Conservation (phyloP, 2,329 filamentous ascomycete genomes). For the Aspergillus neotritici region DNA sequence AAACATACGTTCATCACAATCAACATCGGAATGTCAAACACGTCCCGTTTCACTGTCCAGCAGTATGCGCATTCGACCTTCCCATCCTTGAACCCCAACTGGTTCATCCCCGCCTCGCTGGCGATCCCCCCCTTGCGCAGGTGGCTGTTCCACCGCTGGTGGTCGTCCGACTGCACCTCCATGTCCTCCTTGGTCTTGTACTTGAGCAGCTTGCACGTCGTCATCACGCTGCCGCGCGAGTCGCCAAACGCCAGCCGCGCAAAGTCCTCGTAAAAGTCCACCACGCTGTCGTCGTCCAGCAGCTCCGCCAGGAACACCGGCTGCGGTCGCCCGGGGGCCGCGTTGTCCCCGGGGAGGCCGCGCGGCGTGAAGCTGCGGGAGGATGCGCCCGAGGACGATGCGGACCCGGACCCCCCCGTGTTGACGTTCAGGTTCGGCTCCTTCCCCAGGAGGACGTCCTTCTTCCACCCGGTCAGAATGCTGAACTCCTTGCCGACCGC, state of each 20-base stretch:
- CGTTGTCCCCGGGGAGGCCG: conserved; percentile 30
- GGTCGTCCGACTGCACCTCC: conserved; percentile 42
- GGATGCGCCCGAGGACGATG: conserved; percentile 32
- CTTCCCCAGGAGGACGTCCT: conserved; percentile 80
- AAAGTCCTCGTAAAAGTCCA: conserved; percentile 95
- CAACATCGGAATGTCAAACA: conserved; percentile 97
- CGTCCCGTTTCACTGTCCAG: conserved; percentile 94
- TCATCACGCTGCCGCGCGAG: conserved; percentile 75
- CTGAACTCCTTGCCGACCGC: conserved; percentile 95
- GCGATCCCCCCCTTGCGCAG: conserved; percentile 43
- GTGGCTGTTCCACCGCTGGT: conserved; percentile 41
- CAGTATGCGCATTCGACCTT: conserved; percentile 93
- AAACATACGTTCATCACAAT: conserved; percentile 92
- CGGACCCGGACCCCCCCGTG: conserved; percentile 49
- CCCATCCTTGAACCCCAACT: conserved; percentile 73
- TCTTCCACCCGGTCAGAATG: conserved; percentile 91
- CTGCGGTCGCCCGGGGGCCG: conserved; percentile 52
- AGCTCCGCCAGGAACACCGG: conserved; percentile 89
- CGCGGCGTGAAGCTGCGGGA: conserved; percentile 47
- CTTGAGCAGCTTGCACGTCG: conserved; percentile 79
- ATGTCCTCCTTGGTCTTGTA: conserved; percentile 69
- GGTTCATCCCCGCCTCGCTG: conserved; percentile 64
- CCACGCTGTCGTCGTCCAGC: conserved; percentile 85
- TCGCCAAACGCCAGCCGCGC: conserved; percentile 88
- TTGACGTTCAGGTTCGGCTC: conserved; percentile 86